Evolutionary conservation across 176 grass and related monocot species (phyloP), one percentile per base, ranked within the genome.

Genomic region (Hordeum marinum): DNA sequence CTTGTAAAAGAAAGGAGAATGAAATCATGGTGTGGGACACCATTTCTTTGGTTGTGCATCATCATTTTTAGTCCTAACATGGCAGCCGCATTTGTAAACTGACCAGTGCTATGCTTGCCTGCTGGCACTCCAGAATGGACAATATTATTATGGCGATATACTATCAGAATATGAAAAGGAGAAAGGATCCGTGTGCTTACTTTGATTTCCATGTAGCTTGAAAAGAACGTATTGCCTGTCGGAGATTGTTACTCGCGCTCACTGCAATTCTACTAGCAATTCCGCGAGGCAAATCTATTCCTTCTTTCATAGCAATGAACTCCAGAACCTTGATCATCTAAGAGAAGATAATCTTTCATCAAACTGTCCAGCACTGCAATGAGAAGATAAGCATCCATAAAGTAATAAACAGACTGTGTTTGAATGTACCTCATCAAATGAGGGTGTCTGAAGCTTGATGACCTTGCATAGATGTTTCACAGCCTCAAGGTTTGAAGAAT

Each of bases 161-260:
- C 9, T 20, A 72, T 31, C 1, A 17, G 1, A 72, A 31, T n/a
- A 81, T 14, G 48, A 18, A 6, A 3, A 76, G 10, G 8, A 41
- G n/a, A n/a, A 20, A 11, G 55, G 60, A 25, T 21, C 55, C 21
- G 3, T 76, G 31, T 80, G 25, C 85, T 85, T 94, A 94, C 92
- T 87, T 80, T 89, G 78, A 75, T 60, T 76, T 91, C 87, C 89
- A 94, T 2, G 87, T 89, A 72, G 92, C 89, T 87, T 94, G 89
- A 66, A 91, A 94, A 63, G 92, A 91, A 79, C 87, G 92, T 82
- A 94, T 91, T 91, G 89, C 82, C 54, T 94, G 92, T 72, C 81
- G 72, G 71, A 91, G 92, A 83, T 94, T 94, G 70, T 85, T 75
- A 34, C 71, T 82, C 64, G 92, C 80, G 2, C 83, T 82, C 3